A percentile compares a stretch with the other conserved stretches of the same genome.
phyloP scores from a whole-genome alignment of 2,329 filamentous ascomycete genomes.

The Ophiostoma piceae region DNA sequence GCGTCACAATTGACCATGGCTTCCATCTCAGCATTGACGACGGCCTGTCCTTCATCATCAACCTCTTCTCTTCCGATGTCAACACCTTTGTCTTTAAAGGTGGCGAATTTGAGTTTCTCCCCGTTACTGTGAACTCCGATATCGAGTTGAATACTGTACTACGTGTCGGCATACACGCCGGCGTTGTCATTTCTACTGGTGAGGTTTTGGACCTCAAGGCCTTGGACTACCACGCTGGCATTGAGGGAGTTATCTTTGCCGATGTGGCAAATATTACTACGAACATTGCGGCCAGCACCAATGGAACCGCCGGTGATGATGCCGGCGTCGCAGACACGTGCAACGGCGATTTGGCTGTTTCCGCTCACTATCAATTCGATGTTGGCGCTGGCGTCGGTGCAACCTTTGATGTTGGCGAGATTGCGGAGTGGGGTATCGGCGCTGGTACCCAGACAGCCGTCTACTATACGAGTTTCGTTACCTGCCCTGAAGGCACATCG shows the following conservation, averaged over 20 bases:
- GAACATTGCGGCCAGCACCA: background rate
- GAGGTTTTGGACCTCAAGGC: background rate
- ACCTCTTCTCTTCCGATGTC: constrained; percentile 47
- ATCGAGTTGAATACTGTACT: background rate
- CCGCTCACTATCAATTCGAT: constrained; percentile 10
- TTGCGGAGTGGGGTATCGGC: background rate
- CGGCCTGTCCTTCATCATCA: constrained; percentile 43
- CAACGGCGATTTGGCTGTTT: background rate
- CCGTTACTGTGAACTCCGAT: background rate
- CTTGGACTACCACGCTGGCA: background rate
- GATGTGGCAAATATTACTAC: background rate
- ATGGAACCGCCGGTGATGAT: constrained; percentile 28
- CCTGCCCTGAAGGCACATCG: background rate
- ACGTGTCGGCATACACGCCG: background rate
- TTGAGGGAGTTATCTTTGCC: background rate
- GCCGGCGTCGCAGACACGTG: background rate
- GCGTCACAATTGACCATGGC: constrained; percentile 48
- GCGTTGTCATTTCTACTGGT: background rate
- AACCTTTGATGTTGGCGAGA: background rate
- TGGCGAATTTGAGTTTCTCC: background rate
- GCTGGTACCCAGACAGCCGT: background rate
- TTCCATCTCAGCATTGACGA: constrained; percentile 53
- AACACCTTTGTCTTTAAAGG: constrained; percentile 47
- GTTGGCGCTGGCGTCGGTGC: constrained; percentile 25
- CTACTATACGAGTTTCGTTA: background rate